phyloP scores from a whole-genome alignment of 2,329 filamentous ascomycete species.

The Stromatinia cepivora region DNA sequence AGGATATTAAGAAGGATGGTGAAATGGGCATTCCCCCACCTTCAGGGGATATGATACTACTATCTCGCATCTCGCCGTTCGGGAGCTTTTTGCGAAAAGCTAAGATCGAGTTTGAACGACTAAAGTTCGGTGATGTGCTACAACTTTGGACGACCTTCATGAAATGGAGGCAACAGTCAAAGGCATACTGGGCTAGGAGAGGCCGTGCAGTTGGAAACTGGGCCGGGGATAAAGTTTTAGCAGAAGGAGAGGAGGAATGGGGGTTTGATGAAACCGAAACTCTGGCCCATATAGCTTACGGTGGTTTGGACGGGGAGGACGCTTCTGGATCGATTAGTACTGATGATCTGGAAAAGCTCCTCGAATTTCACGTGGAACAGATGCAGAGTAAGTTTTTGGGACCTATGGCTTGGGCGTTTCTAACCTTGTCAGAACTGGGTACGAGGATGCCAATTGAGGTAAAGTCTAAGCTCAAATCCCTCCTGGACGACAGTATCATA shows the following conservation, averaged over 20 bases:
- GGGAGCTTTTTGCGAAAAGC: conserved; percentile 78
- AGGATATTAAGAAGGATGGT: conserved; percentile 57
- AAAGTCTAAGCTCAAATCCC: conserved; percentile 65
- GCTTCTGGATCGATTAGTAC: conserved; percentile 59
- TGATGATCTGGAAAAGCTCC: conserved; percentile 75
- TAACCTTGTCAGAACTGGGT: conserved; percentile 62
- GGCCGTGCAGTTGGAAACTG: conserved; percentile 47
- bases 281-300: conserved; percentile 39
- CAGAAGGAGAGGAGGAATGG: conserved; percentile 51
- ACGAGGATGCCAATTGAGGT: conserved; percentile 75
- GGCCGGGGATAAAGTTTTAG: conserved; percentile 61
- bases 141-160: conserved; percentile 82
- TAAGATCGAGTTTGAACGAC: conserved; percentile 73
- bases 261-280: conserved; percentile 50
- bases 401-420: background rate
- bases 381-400: conserved; percentile 67
- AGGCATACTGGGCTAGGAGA: conserved; percentile 56
- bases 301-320: conserved; percentile 31
- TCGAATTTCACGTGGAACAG: conserved; percentile 86
- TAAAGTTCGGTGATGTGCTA: conserved; percentile 77
- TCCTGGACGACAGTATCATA: conserved; percentile 66
- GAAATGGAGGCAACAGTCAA: conserved; percentile 75
- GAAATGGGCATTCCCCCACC: conserved; percentile 54
- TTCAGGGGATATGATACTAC: conserved; percentile 54
- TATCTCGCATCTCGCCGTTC: conserved; percentile 75